Evolutionary conservation across 2,329 filamentous ascomycete genomes (phyloP), one percentile per base, ranked within the genome.

Genomic region (Monilinia fructigena): DNA sequence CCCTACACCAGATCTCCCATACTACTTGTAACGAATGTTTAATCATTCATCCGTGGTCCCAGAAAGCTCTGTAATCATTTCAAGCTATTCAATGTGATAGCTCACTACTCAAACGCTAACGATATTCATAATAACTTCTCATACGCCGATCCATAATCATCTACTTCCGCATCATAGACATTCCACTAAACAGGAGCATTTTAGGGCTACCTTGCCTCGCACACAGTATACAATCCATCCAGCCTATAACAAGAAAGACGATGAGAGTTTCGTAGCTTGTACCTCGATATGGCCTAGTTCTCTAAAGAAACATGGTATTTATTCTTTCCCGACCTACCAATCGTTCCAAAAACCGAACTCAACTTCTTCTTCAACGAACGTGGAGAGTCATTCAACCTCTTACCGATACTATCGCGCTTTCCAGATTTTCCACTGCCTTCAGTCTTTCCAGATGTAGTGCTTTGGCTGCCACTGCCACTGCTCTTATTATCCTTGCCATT

Each of bases 341-440:
- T 61, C 3, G 47, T 53, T 23, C 63, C 63, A 35, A 66, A 66
- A 23, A 61, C 63, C 26, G 56, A 45, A 10, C 56, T 47, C 28
- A 65, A 52, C 20, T 56, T 64, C 28, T 48, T 64, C 45, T 60
- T 60, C 42, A 60, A n/a, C 14, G 56, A 47, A 16, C 45, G 31
- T 14, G 58, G 58, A 20, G 58, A 61, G 11, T 48, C 58, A 8
- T 50, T 26, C 28, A 66, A 45, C 38, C 50, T 65, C 42, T 38
- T 65, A 7, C 40, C 18, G 23, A 65, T 48, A 40, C 45, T 65
- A 18, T 42, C 42, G 18, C 58, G 16, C 45, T 31, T 56, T 12
- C 28, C 52, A 48, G 20, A 48, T 23, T n/a, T 61, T 50, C 14
- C 23, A 16, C 23, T 16, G 23, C 12, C 45, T 38, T 38, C 47